Base-by-base conservation (phyloP, 345 rosid species). In the Acer negundo region DNA sequence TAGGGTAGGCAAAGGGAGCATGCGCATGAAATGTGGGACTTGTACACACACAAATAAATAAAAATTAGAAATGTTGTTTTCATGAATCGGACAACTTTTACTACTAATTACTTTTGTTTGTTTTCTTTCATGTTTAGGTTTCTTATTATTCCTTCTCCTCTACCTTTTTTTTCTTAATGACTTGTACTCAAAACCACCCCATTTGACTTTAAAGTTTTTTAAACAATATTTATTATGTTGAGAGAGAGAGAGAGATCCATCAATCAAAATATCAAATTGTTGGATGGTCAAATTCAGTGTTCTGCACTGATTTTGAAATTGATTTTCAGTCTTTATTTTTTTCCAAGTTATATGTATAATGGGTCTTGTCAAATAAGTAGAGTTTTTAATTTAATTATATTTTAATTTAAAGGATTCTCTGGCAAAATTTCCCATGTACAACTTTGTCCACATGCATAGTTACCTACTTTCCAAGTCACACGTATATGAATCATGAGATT, bases 1-100 rank as follows among this genome's bases (percentile, higher is more conserved):
- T 15, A 28, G 22, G 46, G 31, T 10, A 17, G 23, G 35, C 61
- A 20, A 62, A 23, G 23, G 19, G 47, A 62, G 84, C 85, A 80
- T 72, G 78, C 59, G 80, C 78, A 75, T 80, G 75, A 77, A 62
- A 22, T 78, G 82, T 67, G 80, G 82, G 84, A 78, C 77, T 80
- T 46, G 62, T 35, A 7, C 63, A 9, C 65, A 31, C 38, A 35
- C 6, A 35, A 7, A 20, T 28, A 22, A 9, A 23, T 51, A 26
- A 6, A 7, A 51, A 53, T 49, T 26, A 16, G 16, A 62, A n/a
- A 72, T 31, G 69, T 47, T 23, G 75, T 75, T 73, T 53, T 40
- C 69, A 64, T 16, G 26, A 23, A 59, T 23, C 58, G n/a, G 51
- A 65, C 79, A 70, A 1, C 69, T 71, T 80, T 7, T 35, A 31